These are phyloP conservation scores for Jaltomata sinuosa DNA, from an alignment of 257 asterid species.

Conservation along the genomic window DNA sequence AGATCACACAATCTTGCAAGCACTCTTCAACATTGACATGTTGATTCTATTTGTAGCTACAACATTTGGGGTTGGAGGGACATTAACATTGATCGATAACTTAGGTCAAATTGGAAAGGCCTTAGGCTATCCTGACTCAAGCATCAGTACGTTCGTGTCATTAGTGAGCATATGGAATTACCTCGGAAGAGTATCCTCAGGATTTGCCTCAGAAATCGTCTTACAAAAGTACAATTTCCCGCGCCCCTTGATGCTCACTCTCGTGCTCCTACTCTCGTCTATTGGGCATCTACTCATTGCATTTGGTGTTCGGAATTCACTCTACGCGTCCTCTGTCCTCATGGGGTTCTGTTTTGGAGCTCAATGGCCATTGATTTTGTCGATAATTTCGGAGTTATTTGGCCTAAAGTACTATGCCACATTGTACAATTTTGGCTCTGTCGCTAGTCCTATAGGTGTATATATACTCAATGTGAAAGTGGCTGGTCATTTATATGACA, in stretches of 20 bases:
- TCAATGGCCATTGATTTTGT: constrained; percentile 42
- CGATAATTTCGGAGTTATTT: constrained; percentile 42
- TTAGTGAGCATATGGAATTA: constrained; percentile 60
- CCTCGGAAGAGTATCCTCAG: constrained; percentile 33
- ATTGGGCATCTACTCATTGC: constrained; percentile 46
- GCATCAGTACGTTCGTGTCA: constrained; percentile 41
- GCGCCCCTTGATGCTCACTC: constrained; percentile 32
- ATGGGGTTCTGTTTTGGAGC: constrained; percentile 53
- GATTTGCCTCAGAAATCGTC: constrained; percentile 38
- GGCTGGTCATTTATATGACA: constrained; percentile 32
- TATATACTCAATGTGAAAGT: constrained; percentile 31
- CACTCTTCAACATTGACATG: constrained; percentile 44
- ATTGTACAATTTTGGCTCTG: constrained; percentile 20
- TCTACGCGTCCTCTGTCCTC: constrained; percentile 29
- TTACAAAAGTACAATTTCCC: constrained; percentile 37
- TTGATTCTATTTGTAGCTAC: constrained; percentile 24
- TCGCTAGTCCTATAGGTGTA: constrained; percentile 32
- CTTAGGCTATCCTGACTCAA: constrained; percentile 29
- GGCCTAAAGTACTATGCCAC: constrained; percentile 42
- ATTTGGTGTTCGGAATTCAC: constrained; percentile 32
- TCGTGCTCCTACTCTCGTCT: constrained; percentile 32
- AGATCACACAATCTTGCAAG: constrained; percentile 44
- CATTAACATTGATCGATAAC: constrained; percentile 45
- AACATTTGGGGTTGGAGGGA: constrained; percentile 42
- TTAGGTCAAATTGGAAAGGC: constrained; percentile 52